These are phyloP conservation scores for Ophiostoma montium DNA, from an alignment of 2,329 filamentous ascomycete species.

Conservation along the genomic window DNA sequence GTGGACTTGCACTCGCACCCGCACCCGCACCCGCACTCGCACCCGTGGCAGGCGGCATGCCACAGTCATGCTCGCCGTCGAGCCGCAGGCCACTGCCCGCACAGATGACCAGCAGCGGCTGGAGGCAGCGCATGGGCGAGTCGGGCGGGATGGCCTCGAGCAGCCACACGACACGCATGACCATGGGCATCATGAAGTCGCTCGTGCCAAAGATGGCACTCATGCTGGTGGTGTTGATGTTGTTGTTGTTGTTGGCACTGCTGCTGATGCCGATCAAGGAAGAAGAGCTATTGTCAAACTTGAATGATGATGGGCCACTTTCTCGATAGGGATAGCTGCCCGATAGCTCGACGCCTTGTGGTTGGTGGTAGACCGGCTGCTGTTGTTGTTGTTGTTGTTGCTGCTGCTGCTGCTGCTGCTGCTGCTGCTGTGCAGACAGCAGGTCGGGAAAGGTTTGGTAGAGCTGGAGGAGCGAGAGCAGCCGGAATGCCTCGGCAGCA, in stretches of 20 bases:
- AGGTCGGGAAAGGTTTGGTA: slow-evolving; percentile 23
- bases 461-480: slow-evolving; percentile 24
- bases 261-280: background rate
- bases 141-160: slow-evolving; percentile 11
- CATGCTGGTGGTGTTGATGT: background rate
- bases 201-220: background rate
- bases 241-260: background rate
- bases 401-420: slow-evolving; percentile 2
- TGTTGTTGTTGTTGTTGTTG: background rate
- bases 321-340: background rate
- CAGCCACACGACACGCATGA: slow-evolving; percentile 6
- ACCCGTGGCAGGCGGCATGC: too few species aligned
- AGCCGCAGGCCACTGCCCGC: slow-evolving; percentile 12
- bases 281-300: too few species aligned
- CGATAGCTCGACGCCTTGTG: too few species aligned
- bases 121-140: slow-evolving; percentile 15
- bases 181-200: slow-evolving; percentile 9
- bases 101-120: slow-evolving; percentile 15
- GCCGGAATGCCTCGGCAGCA: slow-evolving; percentile 24
- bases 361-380: too few species aligned
- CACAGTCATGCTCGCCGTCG: background rate
- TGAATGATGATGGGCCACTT: background rate
- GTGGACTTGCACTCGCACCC: too few species aligned
- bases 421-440: background rate
- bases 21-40: too few species aligned